Evolutionary conservation across 139 green algal genomes (phyloP), one percentile per base, ranked within the genome.

Genomic region (Coelastrella sp.): DNA sequence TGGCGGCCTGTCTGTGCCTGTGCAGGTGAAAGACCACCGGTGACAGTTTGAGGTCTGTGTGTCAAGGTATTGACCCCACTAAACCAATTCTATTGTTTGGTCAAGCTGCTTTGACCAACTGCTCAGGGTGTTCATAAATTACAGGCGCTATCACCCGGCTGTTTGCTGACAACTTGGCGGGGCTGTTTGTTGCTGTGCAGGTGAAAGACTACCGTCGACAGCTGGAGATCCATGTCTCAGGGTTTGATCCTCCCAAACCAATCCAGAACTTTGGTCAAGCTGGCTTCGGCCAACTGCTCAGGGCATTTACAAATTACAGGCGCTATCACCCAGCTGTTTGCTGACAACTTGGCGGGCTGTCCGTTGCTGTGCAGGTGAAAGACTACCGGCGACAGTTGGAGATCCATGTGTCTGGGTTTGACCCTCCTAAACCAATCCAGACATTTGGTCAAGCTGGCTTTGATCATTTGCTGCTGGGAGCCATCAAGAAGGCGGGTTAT

Each of bases 401-500:
- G 59, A 84, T 98, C 14, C 92, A 92, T 5, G 94, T 98, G 8
- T 91, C 92, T 8, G 96, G 97, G 58, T 96, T 96, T 82, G 94
- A 97, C 65, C 75, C 94, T 0, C 95, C 96, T 0, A 90, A 90
- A 57, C 97, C 97, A 5, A 80, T 98, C 32, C 92, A 95, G 71
- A 86, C 75, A 2, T 99, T 98, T 91, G 91, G 90, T 54, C 97
- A 99, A 83, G 97, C 94, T 68, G 93, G 96, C 66, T 98, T 99
- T 84, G 94, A 97, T 61, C 83, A 87, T 7, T 64, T 83, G 0
- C 93, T 99, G 20, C 90, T 97, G 90, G 93, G 66, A 8, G 96
- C 95, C 3, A 94, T 99, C 17, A 94, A 96, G 60, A 92, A 92
- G 60, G 95, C 96, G 1, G 97, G 97, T 14, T 99, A 99, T 95